These are phyloP conservation scores for Candida oleophila DNA, from an alignment of 805 yeast species.

Conservation along the genomic window DNA sequence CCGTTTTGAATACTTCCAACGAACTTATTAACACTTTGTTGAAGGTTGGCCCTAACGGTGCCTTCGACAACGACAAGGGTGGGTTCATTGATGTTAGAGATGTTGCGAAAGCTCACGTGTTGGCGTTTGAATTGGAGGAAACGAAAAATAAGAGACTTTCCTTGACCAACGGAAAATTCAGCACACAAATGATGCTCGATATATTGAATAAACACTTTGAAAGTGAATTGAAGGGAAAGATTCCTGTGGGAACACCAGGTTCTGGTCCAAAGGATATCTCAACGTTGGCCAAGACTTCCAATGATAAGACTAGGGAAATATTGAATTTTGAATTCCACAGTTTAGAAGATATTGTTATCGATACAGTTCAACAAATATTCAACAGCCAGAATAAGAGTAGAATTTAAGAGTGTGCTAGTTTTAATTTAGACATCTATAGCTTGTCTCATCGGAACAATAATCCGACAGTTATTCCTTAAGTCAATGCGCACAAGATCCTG, in stretches of 20 bases:
- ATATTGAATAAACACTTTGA: slow-evolving; percentile 40
- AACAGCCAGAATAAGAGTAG: neutral
- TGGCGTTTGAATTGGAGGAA: slow-evolving; percentile 42
- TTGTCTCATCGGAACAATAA: too few species aligned
- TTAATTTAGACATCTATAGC: neutral
- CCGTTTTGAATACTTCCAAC: slow-evolving; percentile 20
- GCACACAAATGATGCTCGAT: slow-evolving; percentile 29
- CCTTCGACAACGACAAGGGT: slow-evolving; percentile 11
- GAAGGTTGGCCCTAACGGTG: slow-evolving; percentile 20
- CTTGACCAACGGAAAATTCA: slow-evolving; percentile 19
- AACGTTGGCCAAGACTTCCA: slow-evolving; percentile 18
- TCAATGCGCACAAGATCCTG: too few species aligned
- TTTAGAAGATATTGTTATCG: slow-evolving; percentile 19
- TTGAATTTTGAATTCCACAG: slow-evolving; percentile 19
- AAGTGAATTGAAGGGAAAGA: slow-evolving; percentile 35
- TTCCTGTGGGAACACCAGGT: slow-evolving; percentile 25
- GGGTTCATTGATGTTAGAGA: slow-evolving; percentile 57
- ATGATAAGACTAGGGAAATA: slow-evolving; percentile 14
- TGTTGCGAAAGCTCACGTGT: slow-evolving; percentile 56
- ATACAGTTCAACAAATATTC: slow-evolving; percentile 21
- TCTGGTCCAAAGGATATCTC: slow-evolving; percentile 19
- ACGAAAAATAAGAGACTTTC: slow-evolving; percentile 24
- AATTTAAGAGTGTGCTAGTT: neutral
- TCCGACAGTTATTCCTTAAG: too few species aligned
- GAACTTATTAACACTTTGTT: slow-evolving; percentile 25